Conservation (phyloP, 2,329 filamentous ascomycete genomes). For the Phialemoniopsis sp. region DNA sequence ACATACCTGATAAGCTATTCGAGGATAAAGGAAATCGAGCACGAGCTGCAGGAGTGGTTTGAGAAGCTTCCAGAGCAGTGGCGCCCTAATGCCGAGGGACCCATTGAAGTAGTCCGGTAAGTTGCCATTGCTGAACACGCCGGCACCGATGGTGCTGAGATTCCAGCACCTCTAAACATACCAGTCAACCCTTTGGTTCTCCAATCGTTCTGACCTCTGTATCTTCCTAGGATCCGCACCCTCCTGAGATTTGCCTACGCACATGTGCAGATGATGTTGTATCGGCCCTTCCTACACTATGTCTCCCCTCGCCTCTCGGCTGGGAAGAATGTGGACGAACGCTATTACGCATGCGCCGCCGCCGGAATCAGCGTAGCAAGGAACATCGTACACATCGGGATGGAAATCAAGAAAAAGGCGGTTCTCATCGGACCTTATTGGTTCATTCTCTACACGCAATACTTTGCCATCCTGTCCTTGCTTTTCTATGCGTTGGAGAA, state of each 20-base stretch:
- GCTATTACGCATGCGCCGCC: conserved; percentile 70
- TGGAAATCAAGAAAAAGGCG: conserved; percentile 71
- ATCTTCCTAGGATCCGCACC: conserved; percentile 55
- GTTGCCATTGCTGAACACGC: too few relatives aligned
- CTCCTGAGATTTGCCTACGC: conserved; percentile 75
- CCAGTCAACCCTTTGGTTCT: too few relatives aligned
- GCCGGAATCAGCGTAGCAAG: conserved; percentile 58
- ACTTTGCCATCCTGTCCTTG: conserved; percentile 75
- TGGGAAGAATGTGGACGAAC: conserved; percentile 61
- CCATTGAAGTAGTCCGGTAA: conserved; percentile 72
- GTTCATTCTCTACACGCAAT: conserved; percentile 83
- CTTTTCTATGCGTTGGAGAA: conserved; percentile 80
- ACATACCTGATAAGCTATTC: conserved; percentile 61
- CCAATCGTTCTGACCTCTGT: neutral
- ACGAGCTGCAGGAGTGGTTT: conserved; percentile 59
- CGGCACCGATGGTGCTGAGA: too few relatives aligned
- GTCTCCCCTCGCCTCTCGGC: conserved; percentile 61
- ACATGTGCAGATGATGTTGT: conserved; percentile 78
- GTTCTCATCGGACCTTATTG: conserved; percentile 78
- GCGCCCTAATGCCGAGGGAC: conserved; percentile 73
- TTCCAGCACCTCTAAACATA: neutral
- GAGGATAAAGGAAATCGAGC: conserved; percentile 61
- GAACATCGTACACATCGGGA: conserved; percentile 76
- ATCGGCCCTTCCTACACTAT: conserved; percentile 80
- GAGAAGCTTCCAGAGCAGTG: conserved; percentile 69